Percentiles rank a stretch among this genome's conserved stretches.
Conservation (phyloP, 257 asterid genomes). For the Jacaranda copaia region DNA sequence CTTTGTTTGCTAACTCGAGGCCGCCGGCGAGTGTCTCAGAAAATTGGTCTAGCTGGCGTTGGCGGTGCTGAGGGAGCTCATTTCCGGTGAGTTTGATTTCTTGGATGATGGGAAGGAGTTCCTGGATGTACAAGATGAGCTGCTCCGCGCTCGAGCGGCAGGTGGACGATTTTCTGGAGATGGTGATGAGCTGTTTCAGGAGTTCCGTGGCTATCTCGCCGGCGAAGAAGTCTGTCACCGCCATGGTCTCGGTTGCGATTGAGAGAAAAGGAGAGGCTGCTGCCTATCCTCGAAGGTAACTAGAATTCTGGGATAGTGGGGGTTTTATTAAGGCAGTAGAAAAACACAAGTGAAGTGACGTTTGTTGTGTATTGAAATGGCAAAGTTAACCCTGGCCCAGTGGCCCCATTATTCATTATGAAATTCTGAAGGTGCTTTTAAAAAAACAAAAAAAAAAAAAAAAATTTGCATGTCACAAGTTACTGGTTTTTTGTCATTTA, state of each 20-base stretch:
- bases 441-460: no score
- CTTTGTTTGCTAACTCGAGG: conserved; percentile 65
- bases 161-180: conserved; percentile 58
- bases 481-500: no score
- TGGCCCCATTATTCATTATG: background rate
- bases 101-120: conserved; percentile 74
- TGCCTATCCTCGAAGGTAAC: conserved; percentile 7
- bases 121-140: conserved; percentile 55
- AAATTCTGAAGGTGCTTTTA: background rate
- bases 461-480: no score
- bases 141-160: conserved; percentile 80
- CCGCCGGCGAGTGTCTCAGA: conserved; percentile 69
- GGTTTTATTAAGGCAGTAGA: conserved; percentile 15
- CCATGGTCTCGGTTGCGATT: conserved; percentile 53
- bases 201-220: conserved; percentile 93
- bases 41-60: conserved; percentile 75
- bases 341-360: conserved; percentile 19
- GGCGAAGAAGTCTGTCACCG: conserved; percentile 82
- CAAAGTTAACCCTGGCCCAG: conserved; percentile 2
- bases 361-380: background rate
- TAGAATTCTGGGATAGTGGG: background rate
- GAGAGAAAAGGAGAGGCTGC: conserved; percentile 2
- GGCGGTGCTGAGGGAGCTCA: conserved; percentile 85
- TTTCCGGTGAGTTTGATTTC: conserved; percentile 82
- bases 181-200: conserved; percentile 62